These are phyloP conservation scores for Pseudogymnoascus sp. DNA, from an alignment of 2,329 filamentous ascomycete genomes.

Conservation along the genomic window DNA sequence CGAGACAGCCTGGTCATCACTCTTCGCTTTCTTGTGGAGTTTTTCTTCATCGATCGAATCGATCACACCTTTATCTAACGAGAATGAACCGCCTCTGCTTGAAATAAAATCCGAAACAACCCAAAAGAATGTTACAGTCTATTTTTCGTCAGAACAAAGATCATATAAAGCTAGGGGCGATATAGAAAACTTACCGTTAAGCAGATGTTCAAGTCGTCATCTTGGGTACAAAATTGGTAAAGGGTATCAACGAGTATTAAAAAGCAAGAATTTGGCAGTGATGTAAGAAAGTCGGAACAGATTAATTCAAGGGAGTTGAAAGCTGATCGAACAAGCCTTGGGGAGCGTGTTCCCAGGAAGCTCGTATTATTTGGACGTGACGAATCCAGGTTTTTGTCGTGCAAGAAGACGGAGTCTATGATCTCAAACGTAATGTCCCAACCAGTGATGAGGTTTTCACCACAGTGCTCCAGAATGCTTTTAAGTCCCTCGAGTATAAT, in stretches of 20 bases:
- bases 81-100: slow-evolving; percentile 49
- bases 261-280: slow-evolving; percentile 62
- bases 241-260: slow-evolving; percentile 77
- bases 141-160: neutral
- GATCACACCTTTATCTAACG: slow-evolving; percentile 51
- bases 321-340: slow-evolving; percentile 72
- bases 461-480: slow-evolving; percentile 77
- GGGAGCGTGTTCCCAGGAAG: slow-evolving; percentile 45
- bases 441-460: slow-evolving; percentile 72
- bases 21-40: slow-evolving; percentile 50
- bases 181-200: slow-evolving; percentile 59
- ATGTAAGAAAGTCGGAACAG: slow-evolving; percentile 84
- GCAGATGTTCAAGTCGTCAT: slow-evolving; percentile 90
- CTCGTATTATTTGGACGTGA: slow-evolving; percentile 22
- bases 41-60: slow-evolving; percentile 49
- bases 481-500: slow-evolving; percentile 74
- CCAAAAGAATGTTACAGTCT: slow-evolving; percentile 94
- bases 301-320: slow-evolving; percentile 88
- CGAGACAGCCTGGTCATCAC: slow-evolving; percentile 52
- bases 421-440: slow-evolving; percentile 85
- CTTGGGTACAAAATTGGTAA: slow-evolving; percentile 80
- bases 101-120: slow-evolving; percentile 84
- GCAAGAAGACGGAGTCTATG: slow-evolving; percentile 71
- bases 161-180: neutral
- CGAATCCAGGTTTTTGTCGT: slow-evolving; percentile 15